Percentiles rank a stretch among this genome's conserved stretches.
Conservation (phyloP, 305 asterid genomes). For the Fraxinus sp. region DNA sequence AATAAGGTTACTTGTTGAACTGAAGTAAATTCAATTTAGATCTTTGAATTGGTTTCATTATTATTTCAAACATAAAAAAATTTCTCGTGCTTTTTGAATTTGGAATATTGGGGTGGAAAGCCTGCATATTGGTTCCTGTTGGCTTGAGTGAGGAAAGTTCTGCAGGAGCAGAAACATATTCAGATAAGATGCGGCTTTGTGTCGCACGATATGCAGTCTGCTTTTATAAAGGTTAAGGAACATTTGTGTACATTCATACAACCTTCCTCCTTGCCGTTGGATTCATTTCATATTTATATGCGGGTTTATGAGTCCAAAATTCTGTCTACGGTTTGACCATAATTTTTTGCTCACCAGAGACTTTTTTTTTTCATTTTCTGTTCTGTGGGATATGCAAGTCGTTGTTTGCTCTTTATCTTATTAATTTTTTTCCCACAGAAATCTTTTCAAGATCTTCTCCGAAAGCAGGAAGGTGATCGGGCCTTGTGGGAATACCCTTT, state of each 20-base stretch:
- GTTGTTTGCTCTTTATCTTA: conserved; percentile 21
- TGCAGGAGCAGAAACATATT: conserved; percentile 9
- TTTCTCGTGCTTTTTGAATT: not conserved
- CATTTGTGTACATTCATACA: not conserved
- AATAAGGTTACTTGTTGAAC: not conserved
- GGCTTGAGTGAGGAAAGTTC: not conserved
- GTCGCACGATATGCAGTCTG: not conserved
- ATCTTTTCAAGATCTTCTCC: conserved; percentile 97
- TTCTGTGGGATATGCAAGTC: not conserved
- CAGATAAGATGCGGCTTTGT: not conserved
- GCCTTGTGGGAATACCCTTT: conserved; percentile 99
- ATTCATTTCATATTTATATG: conserved; percentile 10
- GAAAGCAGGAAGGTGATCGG: conserved; percentile 92
- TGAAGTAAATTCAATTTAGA: not conserved
- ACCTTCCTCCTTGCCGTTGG: conserved; percentile 15
- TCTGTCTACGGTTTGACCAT: not conserved
- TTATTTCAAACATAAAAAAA: not conserved
- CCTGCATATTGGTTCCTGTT: not conserved
- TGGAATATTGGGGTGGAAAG: not conserved
- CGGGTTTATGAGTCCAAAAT: not conserved
- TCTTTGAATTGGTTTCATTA: not conserved
- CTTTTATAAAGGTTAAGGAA: not conserved
- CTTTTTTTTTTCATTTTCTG: not conserved
- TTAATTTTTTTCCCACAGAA: conserved; percentile 44
- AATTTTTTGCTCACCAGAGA: conserved; percentile 10